Evolutionary conservation across 1,284 basidiomycete species (phyloP), one percentile per base, ranked within the genome.

Genomic region (Apiotrichum montevideense): DNA sequence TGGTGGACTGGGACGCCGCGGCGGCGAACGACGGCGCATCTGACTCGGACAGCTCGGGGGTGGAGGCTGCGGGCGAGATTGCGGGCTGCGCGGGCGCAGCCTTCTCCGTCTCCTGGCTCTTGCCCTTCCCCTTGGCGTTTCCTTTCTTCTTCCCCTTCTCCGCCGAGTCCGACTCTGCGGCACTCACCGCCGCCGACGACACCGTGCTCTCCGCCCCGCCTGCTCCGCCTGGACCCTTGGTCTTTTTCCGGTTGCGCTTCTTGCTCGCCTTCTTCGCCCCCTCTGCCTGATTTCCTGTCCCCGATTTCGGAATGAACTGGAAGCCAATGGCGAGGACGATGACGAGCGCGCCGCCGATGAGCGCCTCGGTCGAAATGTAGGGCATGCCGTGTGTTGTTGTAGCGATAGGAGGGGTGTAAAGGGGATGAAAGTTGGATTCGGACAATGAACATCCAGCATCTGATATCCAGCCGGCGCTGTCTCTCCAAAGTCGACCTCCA

Each of bases 351-450:
- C 61, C 70, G 6, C 70, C 72, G 7, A 73, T 60, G 11, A 74
- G 64, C 5, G 69, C 72, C 55, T 75, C 73, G 46, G 69, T 73
- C 1, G 73, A 74, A 52, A 75, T 71, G 61, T 75, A 72, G 32
- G 73, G 73, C 73, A 75, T 75, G 54, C 29, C 10, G 51, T 11
- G 34, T 45, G 54, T 21, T 45, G 54, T 21, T 10, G 13, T 10
- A 14, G 39, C 8, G 13, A 37, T 15, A 29, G 14, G 37, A 33
- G n/a, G 32, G 32, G 46, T 35, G 40, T 41, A 14, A n/a, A 8
- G 10, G 8, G 32, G 34, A 8, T 9, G 14, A 2, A 13, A 35
- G 6, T 13, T 8, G 29, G 44, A 47, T 47, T 32, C 29, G 7
- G 15, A 33, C 14, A 33, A 47, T 33, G 21, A 57, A 39, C 37